Conservation (phyloP, 495 filamentous ascomycete genomes). For the Bombardia bombarda region DNA sequence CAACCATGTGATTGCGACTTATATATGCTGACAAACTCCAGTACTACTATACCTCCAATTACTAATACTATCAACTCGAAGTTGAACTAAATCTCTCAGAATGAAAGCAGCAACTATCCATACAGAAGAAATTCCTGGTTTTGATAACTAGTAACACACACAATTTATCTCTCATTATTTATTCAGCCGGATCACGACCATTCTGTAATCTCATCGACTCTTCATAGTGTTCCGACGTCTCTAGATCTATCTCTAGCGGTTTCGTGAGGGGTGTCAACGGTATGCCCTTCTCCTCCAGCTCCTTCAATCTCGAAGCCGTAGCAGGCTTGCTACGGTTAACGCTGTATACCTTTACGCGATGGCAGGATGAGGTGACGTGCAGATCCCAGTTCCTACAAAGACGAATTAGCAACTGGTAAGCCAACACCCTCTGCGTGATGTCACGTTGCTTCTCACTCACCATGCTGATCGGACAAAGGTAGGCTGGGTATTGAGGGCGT, state of each 20-base stretch:
- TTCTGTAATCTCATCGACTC: constrained; percentile 13
- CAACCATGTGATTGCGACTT: too few relatives aligned
- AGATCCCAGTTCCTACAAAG: constrained; percentile 48
- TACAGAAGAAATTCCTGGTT: too few relatives aligned
- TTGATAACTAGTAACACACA: too few relatives aligned
- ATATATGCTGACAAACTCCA: too few relatives aligned
- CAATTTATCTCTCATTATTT: too few relatives aligned
- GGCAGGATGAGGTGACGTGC: constrained; percentile 58
- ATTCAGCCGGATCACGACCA: background rate
- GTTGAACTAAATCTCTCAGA: too few relatives aligned
- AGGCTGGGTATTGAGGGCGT: constrained; percentile 43
- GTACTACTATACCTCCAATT: too few relatives aligned
- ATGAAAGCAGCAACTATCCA: too few relatives aligned
- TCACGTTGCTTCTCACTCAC: constrained; percentile 7
- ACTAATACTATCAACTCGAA: too few relatives aligned
- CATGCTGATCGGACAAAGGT: constrained; percentile 25
- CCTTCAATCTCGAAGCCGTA: constrained; percentile 42
- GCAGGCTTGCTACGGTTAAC: constrained; percentile 44
- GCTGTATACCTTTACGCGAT: constrained; percentile 56
- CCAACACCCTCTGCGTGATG: background rate
- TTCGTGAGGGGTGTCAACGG: constrained; percentile 43
- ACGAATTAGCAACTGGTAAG: background rate
- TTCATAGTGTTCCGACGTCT: constrained; percentile 40
- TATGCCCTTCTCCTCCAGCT: constrained; percentile 39
- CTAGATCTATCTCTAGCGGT: constrained; percentile 36